A percentile compares a stretch with the other conserved stretches of the same genome.
Evolutionary conservation across 2,329 filamentous ascomycete species (phyloP).

Genomic region (Ceratocystis colombiana): DNA sequence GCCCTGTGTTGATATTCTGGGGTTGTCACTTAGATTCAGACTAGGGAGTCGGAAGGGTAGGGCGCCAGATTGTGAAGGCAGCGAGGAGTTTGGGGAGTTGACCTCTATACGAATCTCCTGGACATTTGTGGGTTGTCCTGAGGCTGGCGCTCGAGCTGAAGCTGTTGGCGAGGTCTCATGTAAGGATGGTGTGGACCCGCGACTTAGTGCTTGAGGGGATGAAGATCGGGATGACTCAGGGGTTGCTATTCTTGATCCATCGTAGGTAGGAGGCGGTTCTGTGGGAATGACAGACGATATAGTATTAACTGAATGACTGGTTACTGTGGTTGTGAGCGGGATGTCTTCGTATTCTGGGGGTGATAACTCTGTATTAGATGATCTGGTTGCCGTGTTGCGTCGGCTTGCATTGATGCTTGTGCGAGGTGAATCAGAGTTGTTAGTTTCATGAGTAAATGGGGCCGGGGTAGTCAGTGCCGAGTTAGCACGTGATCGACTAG

Average conservation of each 20-base stretch:
- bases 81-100: conserved; percentile 26
- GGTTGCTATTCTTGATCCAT: conserved; percentile 29
- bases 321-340: conserved; percentile 26
- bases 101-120: neutral
- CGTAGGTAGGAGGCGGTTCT: conserved; percentile 44
- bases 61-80: conserved; percentile 37
- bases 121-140: neutral
- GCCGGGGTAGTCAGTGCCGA: conserved; percentile 29
- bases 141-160: neutral
- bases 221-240: neutral
- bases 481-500: conserved; percentile 31
- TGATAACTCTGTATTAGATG: conserved; percentile 1
- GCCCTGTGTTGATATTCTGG: conserved; percentile 51
- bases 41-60: conserved; percentile 39
- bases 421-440: conserved; percentile 3
- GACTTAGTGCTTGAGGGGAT: neutral
- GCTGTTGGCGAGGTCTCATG: neutral
- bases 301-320: conserved; percentile 24
- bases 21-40: conserved; percentile 41
- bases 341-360: conserved; percentile 24
- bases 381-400: conserved; percentile 19
- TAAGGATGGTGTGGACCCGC: neutral
- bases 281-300: conserved; percentile 35
- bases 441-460: conserved; percentile 2
- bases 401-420: conserved; percentile 19